A percentile compares a stretch with the other conserved stretches of the same genome.
Conservation (phyloP, 768 basidiomycete genomes). For the Tylopilus sp. region DNA sequence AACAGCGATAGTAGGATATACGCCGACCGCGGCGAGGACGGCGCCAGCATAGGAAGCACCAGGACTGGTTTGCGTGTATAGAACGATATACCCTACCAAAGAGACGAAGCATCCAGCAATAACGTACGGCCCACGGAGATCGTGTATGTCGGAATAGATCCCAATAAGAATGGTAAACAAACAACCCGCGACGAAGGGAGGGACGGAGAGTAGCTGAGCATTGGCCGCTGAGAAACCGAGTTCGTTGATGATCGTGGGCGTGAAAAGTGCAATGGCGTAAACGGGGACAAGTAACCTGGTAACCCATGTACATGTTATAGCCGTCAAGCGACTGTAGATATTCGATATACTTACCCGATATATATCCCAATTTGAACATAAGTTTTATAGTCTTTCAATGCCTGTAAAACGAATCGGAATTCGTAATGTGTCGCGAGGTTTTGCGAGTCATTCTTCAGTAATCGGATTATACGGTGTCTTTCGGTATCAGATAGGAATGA, state of each 20-base stretch:
- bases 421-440: conserved; percentile 45
- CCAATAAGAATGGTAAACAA: conserved; percentile 41
- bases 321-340: neutral
- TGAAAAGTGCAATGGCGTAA: conserved; percentile 49
- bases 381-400: conserved; percentile 45
- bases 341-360: conserved; percentile 33
- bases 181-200: conserved; percentile 48
- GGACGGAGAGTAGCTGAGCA: conserved; percentile 49
- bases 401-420: conserved; percentile 46
- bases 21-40: conserved; percentile 49
- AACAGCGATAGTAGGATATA: conserved; percentile 48
- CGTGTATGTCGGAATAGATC: conserved; percentile 39
- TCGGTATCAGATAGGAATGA: conserved; percentile 49
- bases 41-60: conserved; percentile 42
- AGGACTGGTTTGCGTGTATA: conserved; percentile 34
- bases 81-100: conserved; percentile 49
- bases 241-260: conserved; percentile 48
- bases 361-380: conserved; percentile 36
- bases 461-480: conserved; percentile 32
- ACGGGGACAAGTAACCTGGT: conserved; percentile 42
- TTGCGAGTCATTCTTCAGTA: conserved; percentile 42
- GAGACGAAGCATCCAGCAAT: conserved; percentile 41
- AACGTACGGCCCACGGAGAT: conserved; percentile 48
- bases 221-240: conserved; percentile 50
- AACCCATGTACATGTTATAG: conserved; percentile 1